phyloP scores from a whole-genome alignment of 2,329 filamentous ascomycete genomes.

The Penicillium expansum region DNA sequence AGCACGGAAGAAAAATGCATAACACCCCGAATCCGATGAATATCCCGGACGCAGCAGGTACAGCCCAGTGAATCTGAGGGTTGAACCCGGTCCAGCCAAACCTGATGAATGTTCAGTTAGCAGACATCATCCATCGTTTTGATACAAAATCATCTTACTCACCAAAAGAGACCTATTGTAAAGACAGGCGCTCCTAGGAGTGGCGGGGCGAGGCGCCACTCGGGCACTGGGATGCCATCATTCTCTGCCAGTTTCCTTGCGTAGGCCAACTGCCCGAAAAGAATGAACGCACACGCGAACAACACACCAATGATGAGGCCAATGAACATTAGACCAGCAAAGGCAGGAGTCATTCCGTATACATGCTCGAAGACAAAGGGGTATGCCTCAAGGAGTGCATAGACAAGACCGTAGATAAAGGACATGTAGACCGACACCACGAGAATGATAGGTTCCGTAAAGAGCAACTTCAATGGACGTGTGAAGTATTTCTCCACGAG shows the following conservation, averaged over 20 bases:
- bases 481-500: slow-evolving; percentile 48
- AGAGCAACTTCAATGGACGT: slow-evolving; percentile 36
- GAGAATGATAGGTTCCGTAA: slow-evolving; percentile 39
- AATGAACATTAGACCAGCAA: slow-evolving; percentile 32
- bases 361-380: slow-evolving; percentile 30
- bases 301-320: slow-evolving; percentile 28
- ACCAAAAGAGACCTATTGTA: slow-evolving; percentile 37
- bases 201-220: slow-evolving; percentile 29
- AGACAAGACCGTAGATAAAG: slow-evolving; percentile 32
- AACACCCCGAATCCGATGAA: slow-evolving; percentile 30
- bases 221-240: slow-evolving; percentile 21
- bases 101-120: slow-evolving; percentile 11
- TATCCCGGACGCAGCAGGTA: slow-evolving; percentile 21
- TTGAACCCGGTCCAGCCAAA: slow-evolving; percentile 33
- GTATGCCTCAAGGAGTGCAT: slow-evolving; percentile 29
- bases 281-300: slow-evolving; percentile 20
- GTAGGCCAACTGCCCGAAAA: slow-evolving; percentile 27
- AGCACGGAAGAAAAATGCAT: slow-evolving; percentile 31
- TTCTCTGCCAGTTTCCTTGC: slow-evolving; percentile 24
- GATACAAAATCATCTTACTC: neutral
- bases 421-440: slow-evolving; percentile 34
- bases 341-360: slow-evolving; percentile 28
- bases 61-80: slow-evolving; percentile 27
- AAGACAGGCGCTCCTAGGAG: slow-evolving; percentile 32
- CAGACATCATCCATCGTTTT: neutral